Conservation (phyloP, 306 rosid genomes). For the Abrus precatorius region DNA sequence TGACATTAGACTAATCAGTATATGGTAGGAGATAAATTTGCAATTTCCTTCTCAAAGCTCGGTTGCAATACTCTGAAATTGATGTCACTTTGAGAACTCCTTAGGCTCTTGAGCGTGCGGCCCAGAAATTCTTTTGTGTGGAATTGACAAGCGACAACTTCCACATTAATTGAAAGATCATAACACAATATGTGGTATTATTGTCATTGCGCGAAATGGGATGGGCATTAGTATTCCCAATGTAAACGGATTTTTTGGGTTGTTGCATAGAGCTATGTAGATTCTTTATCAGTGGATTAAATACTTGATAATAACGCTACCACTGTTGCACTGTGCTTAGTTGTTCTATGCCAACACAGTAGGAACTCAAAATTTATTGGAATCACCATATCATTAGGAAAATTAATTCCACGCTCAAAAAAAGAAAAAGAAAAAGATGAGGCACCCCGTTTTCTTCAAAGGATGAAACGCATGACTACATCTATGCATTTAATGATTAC, state of each 20-base stretch:
- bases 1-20: conserved; percentile 4
- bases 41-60: conserved; percentile 10
- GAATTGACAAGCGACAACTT: conserved; percentile 4
- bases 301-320: not conserved
- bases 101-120: conserved; percentile 1
- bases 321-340: not conserved
- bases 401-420: not conserved
- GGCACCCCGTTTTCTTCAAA: not conserved
- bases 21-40: conserved; percentile 32
- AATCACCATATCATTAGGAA: not conserved
- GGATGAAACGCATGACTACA: not conserved
- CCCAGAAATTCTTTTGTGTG: not conserved
- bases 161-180: conserved; percentile 10
- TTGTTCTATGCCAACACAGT: not conserved
- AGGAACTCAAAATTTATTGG: not conserved
- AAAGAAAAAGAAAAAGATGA: too few species aligned
- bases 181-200: not conserved
- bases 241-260: not conserved
- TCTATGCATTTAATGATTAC: not conserved
- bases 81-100: conserved; percentile 24
- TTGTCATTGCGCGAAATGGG: not conserved
- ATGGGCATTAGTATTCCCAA: not conserved
- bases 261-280: not conserved
- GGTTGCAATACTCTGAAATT: not conserved
- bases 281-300: conserved; percentile 1